A percentile compares a stretch with the other conserved stretches of the same genome.
These are phyloP conservation scores for Pichia phayaonensis DNA, from an alignment of 805 yeast genomes.

Conservation along the genomic window DNA sequence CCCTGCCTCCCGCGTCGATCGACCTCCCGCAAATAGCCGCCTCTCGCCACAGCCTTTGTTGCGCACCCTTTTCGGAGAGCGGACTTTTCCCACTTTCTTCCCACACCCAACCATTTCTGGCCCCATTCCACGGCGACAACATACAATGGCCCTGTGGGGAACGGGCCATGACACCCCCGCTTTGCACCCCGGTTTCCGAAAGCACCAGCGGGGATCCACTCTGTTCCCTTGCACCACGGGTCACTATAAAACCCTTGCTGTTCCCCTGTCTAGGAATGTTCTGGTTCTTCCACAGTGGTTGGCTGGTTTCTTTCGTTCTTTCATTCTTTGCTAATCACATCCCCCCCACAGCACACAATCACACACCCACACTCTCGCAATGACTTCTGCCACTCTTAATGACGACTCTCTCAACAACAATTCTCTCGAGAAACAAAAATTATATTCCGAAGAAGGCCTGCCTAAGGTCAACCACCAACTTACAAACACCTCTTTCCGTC, in stretches of 20 bases:
- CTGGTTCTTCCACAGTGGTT: not conserved
- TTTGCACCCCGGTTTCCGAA: not conserved
- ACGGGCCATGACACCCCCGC: not conserved
- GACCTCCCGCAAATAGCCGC: no score
- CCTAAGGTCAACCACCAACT: slow-evolving; percentile 8
- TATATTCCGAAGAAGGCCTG: no score
- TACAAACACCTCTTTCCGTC: slow-evolving; percentile 26
- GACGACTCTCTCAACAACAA: not conserved
- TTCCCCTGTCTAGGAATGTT: no score
- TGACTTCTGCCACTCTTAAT: not conserved
- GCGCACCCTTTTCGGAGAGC: no score
- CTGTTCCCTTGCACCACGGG: no score
- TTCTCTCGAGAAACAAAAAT: not conserved
- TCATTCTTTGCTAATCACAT: not conserved
- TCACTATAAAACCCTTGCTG: not conserved
- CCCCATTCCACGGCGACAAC: no score
- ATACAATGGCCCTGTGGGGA: not conserved
- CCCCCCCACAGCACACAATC: not conserved
- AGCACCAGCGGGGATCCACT: not conserved
- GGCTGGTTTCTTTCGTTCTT: not conserved
- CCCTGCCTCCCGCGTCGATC: no score
- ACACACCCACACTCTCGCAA: not conserved
- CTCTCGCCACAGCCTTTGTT: no score
- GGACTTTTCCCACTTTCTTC: not conserved
- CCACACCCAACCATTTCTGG: not conserved